Base-by-base conservation (phyloP, 441 rosid species). In the Flueggea neowawraea region DNA sequence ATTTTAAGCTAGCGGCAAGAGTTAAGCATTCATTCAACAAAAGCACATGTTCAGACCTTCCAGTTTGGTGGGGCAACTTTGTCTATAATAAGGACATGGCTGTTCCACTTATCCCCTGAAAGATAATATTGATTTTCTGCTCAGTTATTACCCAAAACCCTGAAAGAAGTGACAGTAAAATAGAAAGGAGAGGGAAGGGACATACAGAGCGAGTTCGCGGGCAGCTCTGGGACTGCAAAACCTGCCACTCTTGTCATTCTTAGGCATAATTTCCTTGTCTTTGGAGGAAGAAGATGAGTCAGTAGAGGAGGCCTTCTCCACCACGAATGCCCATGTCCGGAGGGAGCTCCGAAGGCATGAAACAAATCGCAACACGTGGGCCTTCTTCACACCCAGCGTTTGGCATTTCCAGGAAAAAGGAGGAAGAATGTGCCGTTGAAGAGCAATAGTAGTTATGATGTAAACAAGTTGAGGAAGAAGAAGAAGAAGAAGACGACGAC, bases 151-250 rank as follows among this genome's bases (percentile, higher is more conserved):
- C 28, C 28, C 28, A 22, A 22, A 22, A 22, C 28, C 28, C 28
- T 22, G 28, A 28, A 39, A 6, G 43, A 47, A 41, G 0, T n/a
- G 11, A 70, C 33, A 48, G 50, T 43, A 31, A 53, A 47, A 59
- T 12, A 33, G 12, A 16, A 6, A 9, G 44, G 22, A 12, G 8
- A 10, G 11, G 16, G 13, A 43, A 33, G 15, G n/a, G 31, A 65
- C 28, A 59, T 82, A 93, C 98, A 93, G 71, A 66, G 98, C 95
- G 67, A 93, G 96, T 72, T 93, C 98, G 6, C 97, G 87, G 73
- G 88, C 98, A 60, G 98, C 96, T 73, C 98, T 82, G 63, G 95
- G 98, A 70, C 95, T 90, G 78, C 98, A 88, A 66, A 93, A 86
- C 61, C 97, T 77, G 41, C 97, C 98, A 73, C 85, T 84, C 72